phyloP scores from a whole-genome alignment of 495 filamentous ascomycete species.

The Penicillium macrosclerotiorum region DNA sequence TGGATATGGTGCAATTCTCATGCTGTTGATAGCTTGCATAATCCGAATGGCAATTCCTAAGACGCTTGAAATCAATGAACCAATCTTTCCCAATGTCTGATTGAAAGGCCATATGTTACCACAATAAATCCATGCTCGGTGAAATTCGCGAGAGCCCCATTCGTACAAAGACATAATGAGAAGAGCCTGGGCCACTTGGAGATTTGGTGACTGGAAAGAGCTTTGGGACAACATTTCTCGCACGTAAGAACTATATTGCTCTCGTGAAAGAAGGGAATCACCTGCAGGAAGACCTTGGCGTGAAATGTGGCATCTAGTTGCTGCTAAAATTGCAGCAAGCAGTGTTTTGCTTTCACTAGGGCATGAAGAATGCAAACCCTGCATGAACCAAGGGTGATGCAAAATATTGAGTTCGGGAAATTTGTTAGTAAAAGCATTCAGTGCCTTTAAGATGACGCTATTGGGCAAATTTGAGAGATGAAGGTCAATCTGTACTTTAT shows the following conservation, averaged over 20 bases:
- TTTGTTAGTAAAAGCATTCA: slow-evolving; percentile 21
- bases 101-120: slow-evolving; percentile 1
- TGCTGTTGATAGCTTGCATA: slow-evolving; percentile 22
- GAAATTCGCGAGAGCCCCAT: slow-evolving; percentile 22
- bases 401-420: slow-evolving; percentile 20
- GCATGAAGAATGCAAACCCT: slow-evolving; percentile 10
- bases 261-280: slow-evolving; percentile 7
- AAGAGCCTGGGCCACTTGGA: slow-evolving; percentile 19
- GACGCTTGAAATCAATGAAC: not conserved
- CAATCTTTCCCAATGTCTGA: not conserved
- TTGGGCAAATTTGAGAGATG: slow-evolving; percentile 5
- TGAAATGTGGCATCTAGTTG: slow-evolving; percentile 3
- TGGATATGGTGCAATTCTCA: slow-evolving; percentile 14
- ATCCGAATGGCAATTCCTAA: slow-evolving; percentile 21
- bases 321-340: slow-evolving; percentile 10
- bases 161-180: slow-evolving; percentile 20
- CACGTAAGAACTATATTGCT: slow-evolving; percentile 14
- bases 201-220: slow-evolving; percentile 11
- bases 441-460: slow-evolving; percentile 10
- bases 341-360: slow-evolving; percentile 10
- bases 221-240: slow-evolving; percentile 12
- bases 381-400: slow-evolving; percentile 9
- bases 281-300: slow-evolving; percentile 1
- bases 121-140: slow-evolving; percentile 25
- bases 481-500: not conserved